Evolutionary conservation across 2,329 filamentous ascomycete species (phyloP), one percentile per base, ranked within the genome.

Genomic region (Colletotrichum sp.): DNA sequence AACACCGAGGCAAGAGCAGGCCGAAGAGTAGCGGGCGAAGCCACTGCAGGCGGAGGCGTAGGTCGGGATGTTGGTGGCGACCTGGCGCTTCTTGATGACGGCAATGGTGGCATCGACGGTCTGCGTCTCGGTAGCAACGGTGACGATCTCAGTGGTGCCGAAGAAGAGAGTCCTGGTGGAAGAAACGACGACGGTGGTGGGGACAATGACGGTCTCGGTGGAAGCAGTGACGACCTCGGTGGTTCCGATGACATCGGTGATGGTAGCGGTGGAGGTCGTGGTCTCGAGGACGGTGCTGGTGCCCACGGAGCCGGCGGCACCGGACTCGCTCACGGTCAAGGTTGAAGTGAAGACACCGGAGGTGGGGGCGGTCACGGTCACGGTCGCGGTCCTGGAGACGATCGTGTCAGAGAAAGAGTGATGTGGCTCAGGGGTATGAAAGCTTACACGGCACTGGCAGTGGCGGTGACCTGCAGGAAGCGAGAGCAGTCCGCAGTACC

Each of bases 1-100:
- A n/a, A 80, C 76, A 16, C 80, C 80, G 55, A 81, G 62, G 73
- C 80, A 81, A 8, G 75, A 78, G 78, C 80, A 81, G 18, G 80
- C 80, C 28, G 79, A 80, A 28, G 78, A 77, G 66, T 81, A 81
- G 44, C 72, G 67, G n/a, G 71, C 74, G 26, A 74, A 59, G 32
- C 75, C 75, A 39, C 73, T 77, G 73, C 80, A 81, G 16, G 80
- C 77, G 7, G 79, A 77, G 6, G 80, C 80, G 60, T 81, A 81
- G 3, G 68, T 70, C 7, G 80, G 80, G 55, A 63, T 16, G 30
- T 52, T 15, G 57, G 73, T 71, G 57, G 18, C 26, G 32, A 26
- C 64, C 49, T 76, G 73, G 34, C 73, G 73, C 70, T 73, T 76
- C 30, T 60, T 9, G 59, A 76, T 57, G 6, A 34, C 59, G 26